Evolutionary conservation across 371 early-diverging fungal genomes (phyloP).

Genomic region (Rhizopus arrhizus): DNA sequence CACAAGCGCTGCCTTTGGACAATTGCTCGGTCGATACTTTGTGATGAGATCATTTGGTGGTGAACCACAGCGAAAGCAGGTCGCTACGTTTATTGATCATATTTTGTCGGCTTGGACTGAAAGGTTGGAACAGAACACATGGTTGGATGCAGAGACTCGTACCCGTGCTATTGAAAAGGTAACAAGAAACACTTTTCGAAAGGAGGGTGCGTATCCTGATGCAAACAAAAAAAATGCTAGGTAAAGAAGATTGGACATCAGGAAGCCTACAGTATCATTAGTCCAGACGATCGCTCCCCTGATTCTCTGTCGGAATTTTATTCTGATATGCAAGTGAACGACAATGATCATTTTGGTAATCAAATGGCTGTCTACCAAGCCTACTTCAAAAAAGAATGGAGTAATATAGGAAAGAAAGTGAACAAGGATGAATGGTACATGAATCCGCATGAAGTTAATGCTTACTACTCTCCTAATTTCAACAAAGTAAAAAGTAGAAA

Average conservation of each 20-base stretch:
- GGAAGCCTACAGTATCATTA: slow-evolving; percentile 53
- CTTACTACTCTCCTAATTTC: slow-evolving; percentile 56
- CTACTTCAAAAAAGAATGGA: slow-evolving; percentile 28
- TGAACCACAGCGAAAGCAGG: slow-evolving; percentile 32
- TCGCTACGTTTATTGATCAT: slow-evolving; percentile 34
- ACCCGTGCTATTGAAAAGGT: slow-evolving; percentile 57
- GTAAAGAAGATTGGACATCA: slow-evolving; percentile 40
- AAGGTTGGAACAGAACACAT: slow-evolving; percentile 43
- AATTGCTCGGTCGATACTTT: slow-evolving; percentile 60
- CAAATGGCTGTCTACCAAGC: slow-evolving; percentile 31
- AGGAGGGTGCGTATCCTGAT: no score
- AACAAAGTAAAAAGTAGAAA: slow-evolving; percentile 38
- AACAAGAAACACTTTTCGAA: neutral
- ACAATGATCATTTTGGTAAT: slow-evolving; percentile 49
- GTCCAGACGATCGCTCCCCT: slow-evolving; percentile 54
- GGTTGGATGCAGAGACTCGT: slow-evolving; percentile 58
- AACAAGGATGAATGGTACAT: slow-evolving; percentile 58
- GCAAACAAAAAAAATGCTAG: slow-evolving; percentile 5
- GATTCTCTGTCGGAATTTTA: slow-evolving; percentile 49
- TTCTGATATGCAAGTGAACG: slow-evolving; percentile 27
- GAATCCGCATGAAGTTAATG: slow-evolving; percentile 66
- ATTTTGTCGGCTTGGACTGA: slow-evolving; percentile 39
- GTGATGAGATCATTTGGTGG: slow-evolving; percentile 50
- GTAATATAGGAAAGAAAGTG: slow-evolving; percentile 37
- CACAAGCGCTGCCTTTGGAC: slow-evolving; percentile 50